Evolutionary conservation across 2,329 filamentous ascomycete genomes (phyloP).

Genomic region (Calonectria fujianensis): DNA sequence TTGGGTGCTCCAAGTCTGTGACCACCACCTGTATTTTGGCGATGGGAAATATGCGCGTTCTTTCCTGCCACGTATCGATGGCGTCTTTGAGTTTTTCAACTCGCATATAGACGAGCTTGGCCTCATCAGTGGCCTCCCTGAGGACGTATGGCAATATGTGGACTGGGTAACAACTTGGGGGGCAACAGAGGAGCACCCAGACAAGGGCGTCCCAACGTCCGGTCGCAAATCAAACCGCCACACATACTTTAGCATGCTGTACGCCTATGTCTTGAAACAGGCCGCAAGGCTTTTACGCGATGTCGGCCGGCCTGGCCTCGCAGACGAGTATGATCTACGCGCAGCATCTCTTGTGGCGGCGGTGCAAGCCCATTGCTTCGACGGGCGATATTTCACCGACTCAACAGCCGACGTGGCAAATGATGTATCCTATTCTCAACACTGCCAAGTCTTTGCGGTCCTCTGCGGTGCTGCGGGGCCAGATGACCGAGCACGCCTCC

Average conservation of each 20-base stretch:
- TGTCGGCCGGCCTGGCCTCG: constrained; percentile 58
- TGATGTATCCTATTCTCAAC: constrained; percentile 56
- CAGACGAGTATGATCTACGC: constrained; percentile 56
- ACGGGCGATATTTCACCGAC: constrained; percentile 59
- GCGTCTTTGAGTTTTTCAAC: constrained; percentile 58
- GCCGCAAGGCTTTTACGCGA: constrained; percentile 57
- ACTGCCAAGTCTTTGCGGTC: constrained; percentile 61
- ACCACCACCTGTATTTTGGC: constrained; percentile 61
- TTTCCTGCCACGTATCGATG: constrained; percentile 59
- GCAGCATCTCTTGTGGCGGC: constrained; percentile 52
- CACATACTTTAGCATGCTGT: constrained; percentile 55
- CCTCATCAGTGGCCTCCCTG: constrained; percentile 44
- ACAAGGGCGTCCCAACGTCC: constrained; percentile 61
- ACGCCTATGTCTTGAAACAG: constrained; percentile 60
- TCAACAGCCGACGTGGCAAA: constrained; percentile 57
- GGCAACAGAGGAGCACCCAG: constrained; percentile 39
- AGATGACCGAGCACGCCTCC: constrained; percentile 30
- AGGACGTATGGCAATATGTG: constrained; percentile 60
- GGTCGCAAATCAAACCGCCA: constrained; percentile 60
- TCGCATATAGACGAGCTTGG: constrained; percentile 42
- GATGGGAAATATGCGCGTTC: constrained; percentile 55
- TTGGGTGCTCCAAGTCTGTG: constrained; percentile 60
- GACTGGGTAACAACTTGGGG: constrained; percentile 57
- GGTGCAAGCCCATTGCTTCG: constrained; percentile 57
- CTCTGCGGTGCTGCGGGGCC: constrained; percentile 55